Evolutionary conservation across 768 basidiomycete genomes (phyloP).

Genomic region (Candolleomyces aberdarensis): DNA sequence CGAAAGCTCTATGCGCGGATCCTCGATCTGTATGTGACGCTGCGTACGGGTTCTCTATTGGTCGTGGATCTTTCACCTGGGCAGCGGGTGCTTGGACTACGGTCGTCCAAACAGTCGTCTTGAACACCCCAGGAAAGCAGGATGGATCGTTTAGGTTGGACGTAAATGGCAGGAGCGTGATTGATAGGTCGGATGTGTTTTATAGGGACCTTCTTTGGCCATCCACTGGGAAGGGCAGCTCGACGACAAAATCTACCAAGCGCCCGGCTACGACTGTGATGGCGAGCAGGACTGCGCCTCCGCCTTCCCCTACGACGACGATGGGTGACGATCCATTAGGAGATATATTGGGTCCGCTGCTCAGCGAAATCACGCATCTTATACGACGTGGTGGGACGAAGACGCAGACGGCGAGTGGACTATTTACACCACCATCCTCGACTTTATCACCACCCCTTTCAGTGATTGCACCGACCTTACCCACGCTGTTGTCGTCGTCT

Average conservation of each 20-base stretch:
- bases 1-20: conserved; percentile 52
- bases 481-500: no score
- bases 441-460: neutral
- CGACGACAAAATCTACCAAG: conserved; percentile 6
- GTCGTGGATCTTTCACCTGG: conserved; percentile 68
- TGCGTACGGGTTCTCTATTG: conserved; percentile 71
- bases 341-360: conserved; percentile 11
- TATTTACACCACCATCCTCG: neutral
- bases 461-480: no score
- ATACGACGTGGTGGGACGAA: neutral
- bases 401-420: neutral
- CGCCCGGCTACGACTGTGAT: neutral
- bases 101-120: conserved; percentile 60
- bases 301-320: neutral
- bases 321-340: conserved; percentile 6
- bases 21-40: conserved; percentile 60
- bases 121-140: conserved; percentile 72
- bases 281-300: conserved; percentile 9
- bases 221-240: neutral
- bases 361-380: conserved; percentile 5
- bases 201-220: conserved; percentile 45
- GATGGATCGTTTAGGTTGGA: conserved; percentile 65
- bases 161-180: conserved; percentile 56
- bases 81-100: conserved; percentile 65
- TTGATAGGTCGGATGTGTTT: conserved; percentile 55